These are phyloP conservation scores for Myxozyma geophila DNA, from an alignment of 805 yeast species.

Conservation along the genomic window DNA sequence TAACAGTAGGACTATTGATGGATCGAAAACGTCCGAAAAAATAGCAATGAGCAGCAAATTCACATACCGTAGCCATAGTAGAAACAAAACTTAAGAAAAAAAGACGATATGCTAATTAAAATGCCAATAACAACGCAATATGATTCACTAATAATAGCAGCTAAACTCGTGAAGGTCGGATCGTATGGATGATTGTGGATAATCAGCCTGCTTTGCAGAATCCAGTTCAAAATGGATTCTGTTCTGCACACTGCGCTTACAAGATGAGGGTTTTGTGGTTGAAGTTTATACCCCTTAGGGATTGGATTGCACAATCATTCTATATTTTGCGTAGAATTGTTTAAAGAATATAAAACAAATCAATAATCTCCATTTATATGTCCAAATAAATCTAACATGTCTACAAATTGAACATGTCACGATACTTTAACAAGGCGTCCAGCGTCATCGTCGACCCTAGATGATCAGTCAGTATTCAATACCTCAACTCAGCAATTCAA, in stretches of 20 bases:
- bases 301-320: too few species aligned
- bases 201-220: not conserved
- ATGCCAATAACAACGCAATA: not conserved
- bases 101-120: not conserved
- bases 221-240: conserved; percentile 5
- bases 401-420: not conserved
- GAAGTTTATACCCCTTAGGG: too few species aligned
- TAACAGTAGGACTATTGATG: not conserved
- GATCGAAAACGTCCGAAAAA: not conserved
- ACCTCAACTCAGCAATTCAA: not conserved
- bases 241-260: not conserved
- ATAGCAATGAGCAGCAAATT: not conserved
- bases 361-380: too few species aligned
- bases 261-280: too few species aligned
- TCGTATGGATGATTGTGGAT: not conserved
- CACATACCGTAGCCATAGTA: conserved; percentile 14
- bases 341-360: too few species aligned
- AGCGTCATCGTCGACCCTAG: conserved; percentile 16
- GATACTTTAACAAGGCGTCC: conserved; percentile 3
- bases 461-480: not conserved
- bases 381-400: not conserved
- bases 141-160: not conserved
- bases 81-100: not conserved
- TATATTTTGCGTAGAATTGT: too few species aligned
- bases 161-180: not conserved